Conservation (phyloP, 345 rosid species). For the Anacardium occidentale region DNA sequence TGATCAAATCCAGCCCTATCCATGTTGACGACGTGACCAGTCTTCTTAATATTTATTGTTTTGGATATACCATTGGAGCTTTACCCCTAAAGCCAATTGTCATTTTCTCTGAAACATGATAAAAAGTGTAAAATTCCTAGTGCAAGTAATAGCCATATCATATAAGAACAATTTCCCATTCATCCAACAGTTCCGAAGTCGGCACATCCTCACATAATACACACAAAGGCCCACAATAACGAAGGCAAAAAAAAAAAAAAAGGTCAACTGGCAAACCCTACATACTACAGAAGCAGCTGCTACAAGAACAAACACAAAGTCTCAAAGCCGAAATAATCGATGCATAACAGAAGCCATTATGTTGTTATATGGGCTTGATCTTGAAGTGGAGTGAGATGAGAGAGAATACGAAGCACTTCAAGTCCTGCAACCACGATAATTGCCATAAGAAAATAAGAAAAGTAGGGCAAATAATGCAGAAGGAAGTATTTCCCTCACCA, state of each 20-base stretch:
- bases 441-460: slow-evolving; percentile 14
- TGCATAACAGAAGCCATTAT: not conserved
- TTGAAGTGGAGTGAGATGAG: slow-evolving; percentile 99
- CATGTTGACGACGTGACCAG: no score
- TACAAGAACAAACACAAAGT: slow-evolving; percentile 10
- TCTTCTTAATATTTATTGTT: no score
- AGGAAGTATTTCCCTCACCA: not conserved
- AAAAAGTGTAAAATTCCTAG: no score
- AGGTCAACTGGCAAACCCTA: slow-evolving; percentile 16
- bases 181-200: slow-evolving; percentile 4
- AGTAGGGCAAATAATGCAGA: not conserved
- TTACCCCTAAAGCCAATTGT: no score
- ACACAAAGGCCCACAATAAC: slow-evolving; percentile 9
- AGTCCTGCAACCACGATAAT: slow-evolving; percentile 68
- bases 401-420: slow-evolving; percentile 97
- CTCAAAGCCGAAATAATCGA: slow-evolving; percentile 7
- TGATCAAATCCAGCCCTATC: no score
- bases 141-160: no score
- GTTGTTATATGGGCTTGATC: slow-evolving; percentile 88
- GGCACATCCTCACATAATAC: slow-evolving; percentile 7
- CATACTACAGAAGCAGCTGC: slow-evolving; percentile 6
- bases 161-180: not conserved
- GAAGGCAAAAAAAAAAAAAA: slow-evolving; percentile 6
- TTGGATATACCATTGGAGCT: no score
- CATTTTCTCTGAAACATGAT: no score